Percentiles rank a stretch among this genome's conserved stretches.
These are phyloP conservation scores for Fraxinus velutina DNA, from an alignment of 305 asterid species.

Conservation along the genomic window DNA sequence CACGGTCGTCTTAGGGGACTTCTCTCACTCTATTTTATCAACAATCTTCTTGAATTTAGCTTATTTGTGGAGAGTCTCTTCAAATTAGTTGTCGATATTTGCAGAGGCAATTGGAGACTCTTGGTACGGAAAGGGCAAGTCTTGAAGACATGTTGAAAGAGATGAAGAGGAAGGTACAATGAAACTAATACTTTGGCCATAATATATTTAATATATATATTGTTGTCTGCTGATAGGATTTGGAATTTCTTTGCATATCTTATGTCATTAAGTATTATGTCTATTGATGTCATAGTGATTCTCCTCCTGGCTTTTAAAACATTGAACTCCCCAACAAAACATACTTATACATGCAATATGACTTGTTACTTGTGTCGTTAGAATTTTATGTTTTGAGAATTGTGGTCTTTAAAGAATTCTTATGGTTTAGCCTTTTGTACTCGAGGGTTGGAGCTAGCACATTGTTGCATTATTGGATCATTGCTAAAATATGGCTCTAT, in stretches of 20 bases:
- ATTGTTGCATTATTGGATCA: background rate
- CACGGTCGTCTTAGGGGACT: background rate
- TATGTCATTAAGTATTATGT: background rate
- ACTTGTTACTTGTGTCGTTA: background rate
- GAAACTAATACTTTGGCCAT: slow-evolving; percentile 10
- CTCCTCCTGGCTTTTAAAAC: background rate
- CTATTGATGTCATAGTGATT: background rate
- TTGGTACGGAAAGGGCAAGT: slow-evolving; percentile 96
- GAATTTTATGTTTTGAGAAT: background rate
- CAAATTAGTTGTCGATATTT: slow-evolving; percentile 2
- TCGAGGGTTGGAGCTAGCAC: background rate
- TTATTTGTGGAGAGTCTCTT: background rate
- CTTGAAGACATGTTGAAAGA: slow-evolving; percentile 99
- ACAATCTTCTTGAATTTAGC: slow-evolving; percentile 18
- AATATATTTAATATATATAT: slow-evolving; percentile 2
- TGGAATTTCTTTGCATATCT: background rate
- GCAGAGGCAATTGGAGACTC: slow-evolving; percentile 91
- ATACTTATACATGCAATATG: background rate
- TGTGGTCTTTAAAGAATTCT: background rate
- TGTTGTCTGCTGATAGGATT: background rate
- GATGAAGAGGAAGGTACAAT: slow-evolving; percentile 92
- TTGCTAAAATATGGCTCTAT: background rate
- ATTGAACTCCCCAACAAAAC: background rate
- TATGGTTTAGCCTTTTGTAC: background rate
- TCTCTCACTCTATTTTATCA: background rate